Base-by-base conservation (phyloP, 768 basidiomycete genomes). In the Pholiota molesta region DNA sequence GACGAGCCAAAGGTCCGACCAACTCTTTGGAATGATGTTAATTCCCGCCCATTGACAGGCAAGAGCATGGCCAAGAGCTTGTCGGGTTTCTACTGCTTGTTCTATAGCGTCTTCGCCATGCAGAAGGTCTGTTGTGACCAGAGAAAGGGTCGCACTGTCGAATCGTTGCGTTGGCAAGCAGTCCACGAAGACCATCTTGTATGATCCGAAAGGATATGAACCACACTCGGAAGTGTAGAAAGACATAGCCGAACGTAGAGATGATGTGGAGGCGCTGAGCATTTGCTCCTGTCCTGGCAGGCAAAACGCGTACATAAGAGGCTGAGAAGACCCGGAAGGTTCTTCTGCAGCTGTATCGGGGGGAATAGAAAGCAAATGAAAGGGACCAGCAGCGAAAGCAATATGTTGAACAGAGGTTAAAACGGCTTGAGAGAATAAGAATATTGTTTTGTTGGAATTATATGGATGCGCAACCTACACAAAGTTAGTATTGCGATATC, bases 1-100 rank as follows among this genome's bases (percentile, higher is more conserved):
- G 60, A 96, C 89, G n/a, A 99, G 86, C 97, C 97, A 99, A 26
- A 89, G 85, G 74, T 99, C 97, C 13, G 94, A 91, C 86, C 93
- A 94, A 29, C 88, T 84, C 78, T 94, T 95, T 56, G 91, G 95
- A 60, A 95, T 89, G 69, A 99, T 94, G 74, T 98, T 97, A 75
- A 99, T 88, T 28, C 97, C 96, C 59, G 93, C 83, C 97, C 97
- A 99, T 75, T 99, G 97, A 65, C 89, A 93, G 8, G 95, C 96
- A 35, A 99, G 83, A 5, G 94, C 90, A 71, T 98, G 94, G 28
- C 89, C 83, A 52, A 99, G 83, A 31, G 87, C 82, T 60, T 95
- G 94, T 14, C 97, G 83, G 1, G 95, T 91, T 71, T 97, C 95
- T 68, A 94, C 83, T 0, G 93, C 94, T 73, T 96, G 95, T 69